phyloP scores from a whole-genome alignment of 371 early-diverging fungal genomes.

The Cokeromyces recurvatus region DNA sequence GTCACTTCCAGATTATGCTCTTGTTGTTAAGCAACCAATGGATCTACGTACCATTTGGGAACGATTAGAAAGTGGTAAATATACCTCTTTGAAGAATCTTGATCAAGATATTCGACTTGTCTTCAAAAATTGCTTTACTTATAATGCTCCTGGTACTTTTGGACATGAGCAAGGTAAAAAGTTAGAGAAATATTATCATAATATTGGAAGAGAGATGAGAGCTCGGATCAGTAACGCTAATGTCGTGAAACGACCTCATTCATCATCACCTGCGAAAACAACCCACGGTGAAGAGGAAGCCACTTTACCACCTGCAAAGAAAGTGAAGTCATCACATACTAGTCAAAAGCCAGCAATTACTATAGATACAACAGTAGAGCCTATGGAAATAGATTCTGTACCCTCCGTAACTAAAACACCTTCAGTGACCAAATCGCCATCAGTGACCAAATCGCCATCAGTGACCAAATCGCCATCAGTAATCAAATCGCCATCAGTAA shows the following conservation, averaged over 20 bases:
- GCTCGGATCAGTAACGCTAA: conserved; percentile 6
- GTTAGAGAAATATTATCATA: conserved; percentile 55
- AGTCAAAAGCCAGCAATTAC: no score
- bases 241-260: no score
- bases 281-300: no score
- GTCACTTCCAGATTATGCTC: conserved; percentile 82
- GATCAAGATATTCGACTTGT: conserved; percentile 61
- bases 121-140: conserved; percentile 86
- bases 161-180: conserved; percentile 74
- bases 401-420: not conserved
- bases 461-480: no score
- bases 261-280: no score
- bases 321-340: no score
- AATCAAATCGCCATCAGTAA: no score
- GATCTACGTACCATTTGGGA: conserved; percentile 89
- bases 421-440: not conserved
- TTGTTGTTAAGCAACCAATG: conserved; percentile 92
- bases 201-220: conserved; percentile 55
- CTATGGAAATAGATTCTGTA: no score
- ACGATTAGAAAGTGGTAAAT: conserved; percentile 64
- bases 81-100: conserved; percentile 41
- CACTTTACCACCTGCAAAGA: no score
- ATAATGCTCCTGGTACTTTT: conserved; percentile 79
- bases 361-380: no score
- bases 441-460: not conserved